Evolutionary conservation across 2,329 filamentous ascomycete genomes (phyloP).

Genomic region (Colletotrichum theobromicola): DNA sequence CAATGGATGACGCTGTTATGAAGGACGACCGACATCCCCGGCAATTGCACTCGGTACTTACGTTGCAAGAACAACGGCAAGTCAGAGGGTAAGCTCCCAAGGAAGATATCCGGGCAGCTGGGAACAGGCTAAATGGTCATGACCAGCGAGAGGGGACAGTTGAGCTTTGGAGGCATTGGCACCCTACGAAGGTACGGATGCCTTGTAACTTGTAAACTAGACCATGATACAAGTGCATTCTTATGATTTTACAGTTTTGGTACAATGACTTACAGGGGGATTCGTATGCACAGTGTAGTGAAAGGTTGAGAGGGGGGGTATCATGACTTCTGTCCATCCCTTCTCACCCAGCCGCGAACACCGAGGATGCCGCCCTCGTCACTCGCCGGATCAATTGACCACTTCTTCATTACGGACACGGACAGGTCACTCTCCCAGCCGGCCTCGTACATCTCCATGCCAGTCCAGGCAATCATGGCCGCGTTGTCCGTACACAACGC

Average conservation of each 20-base stretch:
- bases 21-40: background rate
- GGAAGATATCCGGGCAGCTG: background rate
- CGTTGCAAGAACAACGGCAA: background rate
- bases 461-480: slow-evolving; percentile 96
- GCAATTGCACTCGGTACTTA: background rate
- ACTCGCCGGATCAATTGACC: slow-evolving; percentile 71
- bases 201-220: slow-evolving; percentile 25
- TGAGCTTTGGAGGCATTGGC: background rate
- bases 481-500: slow-evolving; percentile 92
- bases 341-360: slow-evolving; percentile 50
- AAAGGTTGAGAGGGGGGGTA: background rate
- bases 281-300: background rate
- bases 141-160: background rate
- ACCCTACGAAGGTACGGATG: background rate
- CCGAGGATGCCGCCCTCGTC: slow-evolving; percentile 73
- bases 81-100: background rate
- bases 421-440: slow-evolving; percentile 72
- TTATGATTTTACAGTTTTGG: background rate
- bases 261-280: background rate
- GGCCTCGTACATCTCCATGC: slow-evolving; percentile 86
- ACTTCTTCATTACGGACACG: slow-evolving; percentile 68
- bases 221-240: slow-evolving; percentile 22
- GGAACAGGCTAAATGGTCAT: background rate
- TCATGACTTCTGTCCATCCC: slow-evolving; percentile 15
- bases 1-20: background rate